Evolutionary conservation across 768 basidiomycete species (phyloP), one percentile per base, ranked within the genome.

Genomic region (Russula lepida): DNA sequence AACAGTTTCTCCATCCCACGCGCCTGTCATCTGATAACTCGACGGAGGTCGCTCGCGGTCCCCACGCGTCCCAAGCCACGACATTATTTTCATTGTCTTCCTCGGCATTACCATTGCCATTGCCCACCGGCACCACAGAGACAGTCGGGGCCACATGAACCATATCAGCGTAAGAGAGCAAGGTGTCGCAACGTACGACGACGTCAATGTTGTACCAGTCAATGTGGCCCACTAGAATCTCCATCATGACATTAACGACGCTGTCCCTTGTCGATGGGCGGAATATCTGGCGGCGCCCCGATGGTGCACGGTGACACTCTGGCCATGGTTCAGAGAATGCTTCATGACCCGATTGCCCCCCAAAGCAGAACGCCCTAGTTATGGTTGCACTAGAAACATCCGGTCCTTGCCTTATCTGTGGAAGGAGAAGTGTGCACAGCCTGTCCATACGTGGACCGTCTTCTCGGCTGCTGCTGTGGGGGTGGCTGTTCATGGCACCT

Each of bases 51-150:
- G 28, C 32, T 43, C 17, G 58, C 51, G 51, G 51, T 15, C 43
- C 50, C 58, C 51, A 59, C 19, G 21, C 32, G 2, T 23, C 43
- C 58, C 58, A 59, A 39, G 23, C 50, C 41, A 52, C 57, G 7
- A 15, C 35, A 35, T 35, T 13, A 35, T 13, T 15, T 35, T 35
- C 35, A 35, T 15, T 35, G 1, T 13, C 35, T 35, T 35, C 35
- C 13, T 15, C 15, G 13, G 35, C 12, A 15, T 35, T 5, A 13
- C 12, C 13, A 15, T 35, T 13, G 35, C 35, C 12, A n/a, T n/a
- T n/a, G n/a, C n/a, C n/a, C n/a, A n/a, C n/a, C n/a, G n/a, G n/a
- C 35, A 12, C 33, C 12, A 35, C 13, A 35, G 35, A 3, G 35
- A 13, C 35, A 35, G 39, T 8, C 7, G 39, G 39, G 39, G n/a